A percentile compares a stretch with the other conserved stretches of the same genome.
These are phyloP conservation scores for Jamesozyma jinghongensis DNA, from an alignment of 805 yeast species.

Conservation along the genomic window DNA sequence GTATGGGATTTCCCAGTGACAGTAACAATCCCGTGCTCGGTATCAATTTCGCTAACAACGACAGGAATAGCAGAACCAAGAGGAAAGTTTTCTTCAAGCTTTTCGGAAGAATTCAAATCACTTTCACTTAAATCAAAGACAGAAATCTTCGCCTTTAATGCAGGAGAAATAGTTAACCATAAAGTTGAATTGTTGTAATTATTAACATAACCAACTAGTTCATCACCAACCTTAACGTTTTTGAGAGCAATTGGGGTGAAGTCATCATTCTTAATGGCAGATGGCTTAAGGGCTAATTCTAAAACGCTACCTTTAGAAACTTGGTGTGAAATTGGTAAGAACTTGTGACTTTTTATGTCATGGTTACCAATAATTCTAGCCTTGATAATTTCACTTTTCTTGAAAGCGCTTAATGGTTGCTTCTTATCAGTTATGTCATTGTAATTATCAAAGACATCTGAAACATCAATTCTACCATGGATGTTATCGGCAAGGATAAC, in stretches of 20 bases:
- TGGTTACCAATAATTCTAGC: slow-evolving; percentile 71
- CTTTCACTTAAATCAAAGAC: slow-evolving; percentile 55
- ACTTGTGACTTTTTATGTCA: slow-evolving; percentile 59
- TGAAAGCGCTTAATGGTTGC: slow-evolving; percentile 51
- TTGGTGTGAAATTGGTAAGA: slow-evolving; percentile 55
- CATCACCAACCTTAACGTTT: slow-evolving; percentile 41
- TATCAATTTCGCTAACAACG: slow-evolving; percentile 44
- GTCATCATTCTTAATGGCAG: slow-evolving; percentile 27
- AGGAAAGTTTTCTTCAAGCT: slow-evolving; percentile 52
- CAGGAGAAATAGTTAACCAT: slow-evolving; percentile 65
- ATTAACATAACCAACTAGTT: slow-evolving; percentile 54
- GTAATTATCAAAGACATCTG: slow-evolving; percentile 51
- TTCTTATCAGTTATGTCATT: slow-evolving; percentile 47
- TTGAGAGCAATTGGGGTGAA: slow-evolving; percentile 31
- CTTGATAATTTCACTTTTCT: slow-evolving; percentile 46
- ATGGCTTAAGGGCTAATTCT: slow-evolving; percentile 52
- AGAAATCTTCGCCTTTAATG: slow-evolving; percentile 56
- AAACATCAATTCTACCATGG: slow-evolving; percentile 70
- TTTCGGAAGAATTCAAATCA: slow-evolving; percentile 34
- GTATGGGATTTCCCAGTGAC: slow-evolving; percentile 42
- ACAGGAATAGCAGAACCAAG: slow-evolving; percentile 63
- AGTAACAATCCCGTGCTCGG: slow-evolving; percentile 41
- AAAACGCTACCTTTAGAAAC: slow-evolving; percentile 46
- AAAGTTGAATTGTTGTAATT: slow-evolving; percentile 49
- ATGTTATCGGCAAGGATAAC: slow-evolving; percentile 68